A percentile compares a stretch with the other conserved stretches of the same genome.
Evolutionary conservation across 805 yeast genomes (phyloP).

Genomic region (Candida silvicultrix): DNA sequence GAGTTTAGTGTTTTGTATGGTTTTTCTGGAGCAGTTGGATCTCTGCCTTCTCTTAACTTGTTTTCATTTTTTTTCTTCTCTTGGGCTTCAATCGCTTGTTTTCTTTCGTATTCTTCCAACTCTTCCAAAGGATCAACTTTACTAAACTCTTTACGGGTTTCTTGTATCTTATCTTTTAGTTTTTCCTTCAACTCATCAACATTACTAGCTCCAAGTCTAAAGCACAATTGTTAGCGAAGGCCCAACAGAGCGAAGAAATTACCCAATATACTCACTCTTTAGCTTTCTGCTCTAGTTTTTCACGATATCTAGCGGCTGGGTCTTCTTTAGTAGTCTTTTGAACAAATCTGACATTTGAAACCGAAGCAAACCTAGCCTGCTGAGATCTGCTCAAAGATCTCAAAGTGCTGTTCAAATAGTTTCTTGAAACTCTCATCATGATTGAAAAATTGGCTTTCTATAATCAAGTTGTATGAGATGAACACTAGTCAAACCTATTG

Average conservation of each 20-base stretch:
- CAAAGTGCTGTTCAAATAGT: neutral
- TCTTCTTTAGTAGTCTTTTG: conserved; percentile 19
- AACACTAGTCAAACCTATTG: too few species aligned
- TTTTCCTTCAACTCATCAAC: conserved; percentile 58
- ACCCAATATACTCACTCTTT: conserved; percentile 20
- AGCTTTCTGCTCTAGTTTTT: conserved; percentile 31
- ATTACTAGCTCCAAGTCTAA: conserved; percentile 33
- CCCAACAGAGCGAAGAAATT: too few species aligned
- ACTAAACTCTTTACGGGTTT: conserved; percentile 48
- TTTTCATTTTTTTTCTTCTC: conserved; percentile 17
- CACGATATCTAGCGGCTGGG: conserved; percentile 25
- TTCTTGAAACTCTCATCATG: neutral
- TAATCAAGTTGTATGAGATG: too few species aligned
- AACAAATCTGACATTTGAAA: conserved; percentile 10
- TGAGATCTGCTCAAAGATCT: neutral
- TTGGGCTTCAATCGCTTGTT: conserved; percentile 23
- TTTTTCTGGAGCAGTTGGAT: conserved; percentile 29
- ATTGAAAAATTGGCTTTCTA: too few species aligned
- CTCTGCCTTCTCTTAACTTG: conserved; percentile 29
- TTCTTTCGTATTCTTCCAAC: conserved; percentile 48
- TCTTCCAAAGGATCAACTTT: conserved; percentile 66
- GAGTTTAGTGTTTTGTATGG: conserved; percentile 72
- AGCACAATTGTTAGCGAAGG: too few species aligned
- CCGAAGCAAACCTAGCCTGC: conserved; percentile 11
- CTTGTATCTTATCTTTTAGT: conserved; percentile 54